Evolutionary conservation across 441 rosid genomes (phyloP).

Genomic region (Gossypium davidsonii): DNA sequence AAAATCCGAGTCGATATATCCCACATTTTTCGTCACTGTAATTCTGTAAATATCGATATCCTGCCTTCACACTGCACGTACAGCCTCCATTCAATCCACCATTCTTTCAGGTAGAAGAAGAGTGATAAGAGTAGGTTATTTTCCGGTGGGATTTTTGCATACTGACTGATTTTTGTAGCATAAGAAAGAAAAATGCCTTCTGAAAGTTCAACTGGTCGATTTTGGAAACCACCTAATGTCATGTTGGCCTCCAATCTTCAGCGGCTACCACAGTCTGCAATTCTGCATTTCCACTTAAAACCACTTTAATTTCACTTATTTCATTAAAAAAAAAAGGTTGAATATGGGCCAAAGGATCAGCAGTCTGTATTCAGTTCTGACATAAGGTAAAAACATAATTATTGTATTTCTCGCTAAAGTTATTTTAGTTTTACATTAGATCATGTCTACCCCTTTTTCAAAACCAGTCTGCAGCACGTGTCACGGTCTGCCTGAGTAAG

Average conservation of each 20-base stretch:
- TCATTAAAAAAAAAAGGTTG: not conserved
- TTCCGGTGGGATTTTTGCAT: not conserved
- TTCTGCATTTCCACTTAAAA: not conserved
- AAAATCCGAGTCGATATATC: constrained; percentile 1
- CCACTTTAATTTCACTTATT: not conserved
- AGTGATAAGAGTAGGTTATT: constrained; percentile 1
- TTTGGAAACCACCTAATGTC: not conserved
- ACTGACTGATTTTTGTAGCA: constrained; percentile 7
- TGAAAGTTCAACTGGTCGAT: not conserved
- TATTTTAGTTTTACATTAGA: not conserved
- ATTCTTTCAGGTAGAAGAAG: constrained; percentile 18
- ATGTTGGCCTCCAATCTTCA: not conserved
- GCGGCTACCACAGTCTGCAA: not conserved
- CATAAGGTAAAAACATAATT: not conserved
- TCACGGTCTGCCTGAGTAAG: not conserved
- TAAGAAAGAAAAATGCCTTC: not conserved
- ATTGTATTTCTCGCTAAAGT: not conserved
- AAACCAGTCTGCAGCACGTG: not conserved
- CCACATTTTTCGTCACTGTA: constrained; percentile 32
- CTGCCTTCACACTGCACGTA: constrained; percentile 7
- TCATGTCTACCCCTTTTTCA: too few relatives aligned
- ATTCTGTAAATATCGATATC: constrained; percentile 38
- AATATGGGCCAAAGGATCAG: not conserved
- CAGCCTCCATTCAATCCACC: constrained; percentile 14
- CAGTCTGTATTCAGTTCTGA: not conserved